These are phyloP conservation scores for Sporothrix curviconia DNA, from an alignment of 2,329 filamentous ascomycete species.

Conservation along the genomic window DNA sequence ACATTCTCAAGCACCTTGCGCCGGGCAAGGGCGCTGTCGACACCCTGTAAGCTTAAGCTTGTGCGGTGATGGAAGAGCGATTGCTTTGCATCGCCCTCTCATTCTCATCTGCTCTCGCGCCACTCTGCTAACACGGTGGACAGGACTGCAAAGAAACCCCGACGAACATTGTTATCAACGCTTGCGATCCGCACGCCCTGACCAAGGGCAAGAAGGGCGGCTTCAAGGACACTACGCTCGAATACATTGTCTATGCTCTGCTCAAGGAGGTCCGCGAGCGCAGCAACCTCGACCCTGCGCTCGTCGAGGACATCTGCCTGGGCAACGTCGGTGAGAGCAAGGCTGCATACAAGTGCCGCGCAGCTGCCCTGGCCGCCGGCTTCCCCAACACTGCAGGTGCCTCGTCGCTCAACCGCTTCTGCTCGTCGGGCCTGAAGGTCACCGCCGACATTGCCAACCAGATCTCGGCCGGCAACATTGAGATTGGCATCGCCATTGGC, in stretches of 20 bases:
- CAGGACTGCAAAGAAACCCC: slow-evolving; percentile 83
- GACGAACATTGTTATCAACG: slow-evolving; percentile 97
- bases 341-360: slow-evolving; percentile 84
- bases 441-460: slow-evolving; percentile 90
- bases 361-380: slow-evolving; percentile 81
- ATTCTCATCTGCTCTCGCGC: not conserved
- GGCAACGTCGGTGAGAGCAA: slow-evolving; percentile 87
- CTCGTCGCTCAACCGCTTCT: slow-evolving; percentile 88
- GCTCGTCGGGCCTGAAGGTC: slow-evolving; percentile 91
- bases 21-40: slow-evolving; percentile 61
- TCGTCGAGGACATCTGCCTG: slow-evolving; percentile 84
- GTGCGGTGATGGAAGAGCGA: no score
- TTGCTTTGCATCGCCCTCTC: not conserved
- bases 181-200: slow-evolving; percentile 84
- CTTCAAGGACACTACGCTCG: slow-evolving; percentile 88
- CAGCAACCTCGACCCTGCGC: slow-evolving; percentile 68
- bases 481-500: slow-evolving; percentile 79
- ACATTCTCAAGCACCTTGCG: slow-evolving; percentile 79
- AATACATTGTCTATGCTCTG: slow-evolving; percentile 77
- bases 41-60: slow-evolving; percentile 54
- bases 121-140: slow-evolving; percentile 13
- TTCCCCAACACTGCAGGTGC: slow-evolving; percentile 85
- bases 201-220: slow-evolving; percentile 85
- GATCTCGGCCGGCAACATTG: slow-evolving; percentile 73
- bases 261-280: slow-evolving; percentile 68